Conservation (phyloP, 371 early-diverging fungal genomes). For the Basidiobolus meristosporus region DNA sequence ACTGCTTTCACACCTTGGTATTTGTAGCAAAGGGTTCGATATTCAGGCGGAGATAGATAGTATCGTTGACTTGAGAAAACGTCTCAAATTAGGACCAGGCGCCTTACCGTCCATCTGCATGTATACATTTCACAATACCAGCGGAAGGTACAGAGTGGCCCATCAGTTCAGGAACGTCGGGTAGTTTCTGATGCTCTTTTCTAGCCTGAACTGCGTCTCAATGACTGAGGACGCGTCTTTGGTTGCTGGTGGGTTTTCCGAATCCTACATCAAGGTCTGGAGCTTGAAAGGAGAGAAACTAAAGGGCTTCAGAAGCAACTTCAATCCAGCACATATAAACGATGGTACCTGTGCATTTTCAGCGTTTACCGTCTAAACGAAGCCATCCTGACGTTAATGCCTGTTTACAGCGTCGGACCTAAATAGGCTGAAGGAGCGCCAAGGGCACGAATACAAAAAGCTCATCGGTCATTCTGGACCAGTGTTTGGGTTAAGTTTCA, state of each 20-base stretch:
- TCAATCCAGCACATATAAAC: constrained; percentile 27
- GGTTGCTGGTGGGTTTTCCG: constrained; percentile 74
- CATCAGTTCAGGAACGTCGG: background rate
- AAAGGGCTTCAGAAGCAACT: constrained; percentile 25
- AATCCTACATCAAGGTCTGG: constrained; percentile 81
- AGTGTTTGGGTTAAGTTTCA: constrained; percentile 84
- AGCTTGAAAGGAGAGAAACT: constrained; percentile 50
- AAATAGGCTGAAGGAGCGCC: constrained; percentile 21
- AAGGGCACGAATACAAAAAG: constrained; percentile 28
- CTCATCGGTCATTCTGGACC: constrained; percentile 96
- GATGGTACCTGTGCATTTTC: too few relatives aligned
- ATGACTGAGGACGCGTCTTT: constrained; percentile 59
- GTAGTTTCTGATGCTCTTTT: background rate
- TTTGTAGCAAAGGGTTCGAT: constrained; percentile 37
- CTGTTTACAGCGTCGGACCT: constrained; percentile 17
- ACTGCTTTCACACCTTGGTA: background rate
- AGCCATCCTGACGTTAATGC: background rate
- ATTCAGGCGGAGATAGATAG: constrained; percentile 51
- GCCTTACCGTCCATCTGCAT: constrained; percentile 88
- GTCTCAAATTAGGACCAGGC: constrained; percentile 46
- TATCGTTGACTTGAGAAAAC: constrained; percentile 69
- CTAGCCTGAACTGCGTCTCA: constrained; percentile 48
- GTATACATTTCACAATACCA: constrained; percentile 95
- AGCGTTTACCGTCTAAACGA: constrained; percentile 3
- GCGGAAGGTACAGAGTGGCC: constrained; percentile 32